Percentiles rank a stretch among this genome's conserved stretches.
Conservation (phyloP, 176 grass and related monocot species). For the Lolium rigidum region DNA sequence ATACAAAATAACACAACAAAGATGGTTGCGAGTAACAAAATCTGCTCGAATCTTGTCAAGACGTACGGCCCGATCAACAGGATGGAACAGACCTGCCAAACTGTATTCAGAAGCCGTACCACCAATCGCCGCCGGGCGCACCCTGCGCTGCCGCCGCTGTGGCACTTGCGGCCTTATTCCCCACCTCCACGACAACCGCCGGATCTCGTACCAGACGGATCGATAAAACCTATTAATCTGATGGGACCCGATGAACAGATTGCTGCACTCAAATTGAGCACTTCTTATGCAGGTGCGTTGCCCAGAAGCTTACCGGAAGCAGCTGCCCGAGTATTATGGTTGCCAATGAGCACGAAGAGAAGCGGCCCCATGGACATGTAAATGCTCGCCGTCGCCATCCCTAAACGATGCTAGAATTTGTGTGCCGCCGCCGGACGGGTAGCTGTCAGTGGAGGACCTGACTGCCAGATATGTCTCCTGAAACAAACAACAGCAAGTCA, state of each 20-base stretch:
- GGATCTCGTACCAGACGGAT: not conserved
- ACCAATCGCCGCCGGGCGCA: not conserved
- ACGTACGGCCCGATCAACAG: not conserved
- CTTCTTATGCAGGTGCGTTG: too few relatives aligned
- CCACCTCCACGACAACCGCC: slow-evolving; percentile 25
- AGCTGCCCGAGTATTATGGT: too few relatives aligned
- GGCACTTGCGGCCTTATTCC: slow-evolving; percentile 52
- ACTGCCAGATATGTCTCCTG: too few relatives aligned
- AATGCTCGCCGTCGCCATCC: not conserved
- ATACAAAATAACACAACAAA: too few relatives aligned
- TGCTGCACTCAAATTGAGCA: too few relatives aligned
- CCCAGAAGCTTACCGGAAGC: too few relatives aligned
- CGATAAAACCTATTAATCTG: not conserved
- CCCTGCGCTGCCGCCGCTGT: slow-evolving; percentile 1
- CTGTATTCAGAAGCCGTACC: slow-evolving; percentile 45
- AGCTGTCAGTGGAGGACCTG: not conserved
- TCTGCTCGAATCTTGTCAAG: slow-evolving; percentile 6
- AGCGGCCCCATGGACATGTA: not conserved
- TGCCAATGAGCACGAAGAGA: too few relatives aligned
- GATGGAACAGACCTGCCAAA: slow-evolving; percentile 40
- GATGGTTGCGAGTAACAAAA: not conserved
- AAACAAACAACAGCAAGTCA: too few relatives aligned
- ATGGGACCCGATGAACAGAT: not conserved
- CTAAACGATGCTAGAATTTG: not conserved
- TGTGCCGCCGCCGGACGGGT: not conserved